Conservation (phyloP, 192 early-diverging fungal species). For the Coemansia sp. region DNA sequence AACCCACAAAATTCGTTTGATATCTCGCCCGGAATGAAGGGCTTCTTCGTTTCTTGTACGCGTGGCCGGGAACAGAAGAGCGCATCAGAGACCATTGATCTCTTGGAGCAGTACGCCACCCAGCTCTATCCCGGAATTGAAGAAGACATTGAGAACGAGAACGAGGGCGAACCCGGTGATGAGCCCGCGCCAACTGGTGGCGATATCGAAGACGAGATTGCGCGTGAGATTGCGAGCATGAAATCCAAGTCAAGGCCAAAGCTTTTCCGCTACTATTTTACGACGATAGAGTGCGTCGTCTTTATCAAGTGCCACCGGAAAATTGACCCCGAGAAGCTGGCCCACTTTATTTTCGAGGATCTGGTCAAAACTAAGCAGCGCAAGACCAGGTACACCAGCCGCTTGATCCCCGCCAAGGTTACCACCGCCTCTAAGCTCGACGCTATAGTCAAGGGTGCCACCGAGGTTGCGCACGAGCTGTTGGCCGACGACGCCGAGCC, state of each 20-base stretch:
- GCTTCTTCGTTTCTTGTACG: slow-evolving; percentile 52
- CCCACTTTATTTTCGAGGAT: slow-evolving; percentile 53
- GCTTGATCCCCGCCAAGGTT: slow-evolving; percentile 48
- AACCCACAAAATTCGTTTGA: slow-evolving; percentile 51
- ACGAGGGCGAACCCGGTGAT: neutral
- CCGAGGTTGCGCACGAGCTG: slow-evolving; percentile 32
- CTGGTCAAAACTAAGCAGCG: slow-evolving; percentile 44
- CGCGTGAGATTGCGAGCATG: slow-evolving; percentile 51
- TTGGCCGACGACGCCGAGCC: slow-evolving; percentile 54
- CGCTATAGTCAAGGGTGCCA: slow-evolving; percentile 43
- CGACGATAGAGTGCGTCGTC: slow-evolving; percentile 53
- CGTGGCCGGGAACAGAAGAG: slow-evolving; percentile 51
- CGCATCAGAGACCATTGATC: slow-evolving; percentile 48
- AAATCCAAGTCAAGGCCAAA: slow-evolving; percentile 36
- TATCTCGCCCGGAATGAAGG: slow-evolving; percentile 55
- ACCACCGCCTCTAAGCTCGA: slow-evolving; percentile 53
- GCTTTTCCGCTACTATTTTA: slow-evolving; percentile 47
- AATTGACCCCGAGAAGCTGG: slow-evolving; percentile 49
- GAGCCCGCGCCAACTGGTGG: slow-evolving; percentile 11
- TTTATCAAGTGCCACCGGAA: slow-evolving; percentile 48
- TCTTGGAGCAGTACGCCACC: slow-evolving; percentile 49
- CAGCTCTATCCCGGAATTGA: slow-evolving; percentile 51
- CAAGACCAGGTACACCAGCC: slow-evolving; percentile 47
- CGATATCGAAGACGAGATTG: slow-evolving; percentile 56
- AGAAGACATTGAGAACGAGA: slow-evolving; percentile 42